phyloP scores from a whole-genome alignment of 768 basidiomycete species.

The Mycena galericulata region DNA sequence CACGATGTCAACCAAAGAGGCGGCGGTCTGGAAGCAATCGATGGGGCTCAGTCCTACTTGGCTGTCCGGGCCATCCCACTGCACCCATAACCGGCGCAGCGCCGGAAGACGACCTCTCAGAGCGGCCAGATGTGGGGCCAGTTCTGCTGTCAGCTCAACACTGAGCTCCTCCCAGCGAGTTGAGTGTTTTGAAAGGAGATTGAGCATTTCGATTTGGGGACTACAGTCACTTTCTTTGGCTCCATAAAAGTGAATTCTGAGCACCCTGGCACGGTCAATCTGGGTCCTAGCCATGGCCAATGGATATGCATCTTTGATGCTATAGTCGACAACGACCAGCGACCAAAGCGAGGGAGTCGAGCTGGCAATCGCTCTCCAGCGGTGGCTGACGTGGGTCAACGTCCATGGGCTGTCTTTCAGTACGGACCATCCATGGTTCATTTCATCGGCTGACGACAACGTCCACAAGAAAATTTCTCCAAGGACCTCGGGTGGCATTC shows the following conservation, averaged over 20 bases:
- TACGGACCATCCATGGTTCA: no score
- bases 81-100: neutral
- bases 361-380: neutral
- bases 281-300: neutral
- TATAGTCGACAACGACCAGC: neutral
- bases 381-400: neutral
- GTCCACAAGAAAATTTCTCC: neutral
- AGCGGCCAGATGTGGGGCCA: neutral
- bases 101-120: neutral
- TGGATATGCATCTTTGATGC: neutral
- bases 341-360: constrained; percentile 6
- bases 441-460: neutral
- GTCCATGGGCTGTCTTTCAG: neutral
- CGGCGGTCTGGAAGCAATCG: neutral
- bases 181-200: neutral
- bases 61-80: neutral
- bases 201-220: neutral
- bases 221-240: neutral
- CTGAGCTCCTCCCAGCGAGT: neutral
- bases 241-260: neutral
- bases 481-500: neutral
- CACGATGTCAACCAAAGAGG: neutral
- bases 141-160: neutral
- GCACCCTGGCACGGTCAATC: neutral
- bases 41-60: neutral